Evolutionary conservation across 768 basidiomycete species (phyloP), one percentile per base, ranked within the genome.

Genomic region (Obba rivulosa): DNA sequence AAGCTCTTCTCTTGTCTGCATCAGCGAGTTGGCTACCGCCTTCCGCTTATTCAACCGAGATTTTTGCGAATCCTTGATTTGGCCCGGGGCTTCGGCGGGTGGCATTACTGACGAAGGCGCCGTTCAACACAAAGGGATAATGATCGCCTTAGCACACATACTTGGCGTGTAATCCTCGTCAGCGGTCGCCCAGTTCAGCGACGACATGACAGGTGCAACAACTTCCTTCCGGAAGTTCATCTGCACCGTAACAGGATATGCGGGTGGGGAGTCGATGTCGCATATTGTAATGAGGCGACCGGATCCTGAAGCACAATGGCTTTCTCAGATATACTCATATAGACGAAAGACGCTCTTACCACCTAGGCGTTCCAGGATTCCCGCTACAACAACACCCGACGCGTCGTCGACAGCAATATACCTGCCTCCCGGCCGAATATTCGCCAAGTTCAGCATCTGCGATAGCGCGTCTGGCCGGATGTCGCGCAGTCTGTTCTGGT

Each of bases 361-460:
- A 65, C 89, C 94, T 69, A 97, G 76, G 23, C 94, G 75, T 52
- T 93, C 91, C 5, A 98, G 65, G 37, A 94, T 78, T 2, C 83
- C 89, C 0, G 90, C 81, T 1, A 94, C 87, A 4, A 99, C 64
- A 34, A 98, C 61, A 1, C 96, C 96, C 28, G 90, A 90, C 13
- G 87, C 86, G 63, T 97, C 92, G 54, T 99, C 96, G 0, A 97
- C 87, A 2, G 84, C 84, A 34, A 99, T 67, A 60, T 93, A 89
- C 54, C 84, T 72, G n/a, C 92, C 88, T 10, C 88, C 92, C 0
- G 93, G 91, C 21, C 82, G 73, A 36, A 96, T 76, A 59, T 90
- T 92, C 17, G 83, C 86, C 44, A 92, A 67, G 51, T 81, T 87
- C 31, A 98, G 69, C 55, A 98, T 78, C 64, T 98, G 95, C 3